Conservation (phyloP, 305 asterid genomes). For the Fraxinus floribunda region DNA sequence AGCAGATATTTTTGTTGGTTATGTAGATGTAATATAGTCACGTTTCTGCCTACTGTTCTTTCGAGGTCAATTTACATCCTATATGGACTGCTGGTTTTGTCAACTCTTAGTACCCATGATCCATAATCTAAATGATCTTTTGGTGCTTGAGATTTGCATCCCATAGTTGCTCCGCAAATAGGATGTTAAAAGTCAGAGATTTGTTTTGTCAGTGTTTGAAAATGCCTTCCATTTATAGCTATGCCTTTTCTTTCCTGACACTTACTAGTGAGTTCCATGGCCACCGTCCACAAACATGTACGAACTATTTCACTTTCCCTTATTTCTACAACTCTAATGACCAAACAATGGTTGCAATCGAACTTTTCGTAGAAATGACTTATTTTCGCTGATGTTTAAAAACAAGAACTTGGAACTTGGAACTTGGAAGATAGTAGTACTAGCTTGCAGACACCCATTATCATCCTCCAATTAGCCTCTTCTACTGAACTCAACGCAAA, state of each 20-base stretch:
- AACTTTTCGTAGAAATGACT: neutral
- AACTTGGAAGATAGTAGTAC: neutral
- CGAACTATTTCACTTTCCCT: neutral
- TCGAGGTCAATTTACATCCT: neutral
- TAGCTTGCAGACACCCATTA: neutral
- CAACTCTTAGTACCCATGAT: neutral
- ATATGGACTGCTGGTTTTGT: neutral
- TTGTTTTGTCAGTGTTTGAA: neutral
- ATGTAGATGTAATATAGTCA: neutral
- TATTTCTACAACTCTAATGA: neutral
- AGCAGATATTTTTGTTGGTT: constrained; percentile 14
- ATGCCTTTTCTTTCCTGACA: neutral
- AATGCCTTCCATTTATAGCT: neutral
- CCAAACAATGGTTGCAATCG: neutral
- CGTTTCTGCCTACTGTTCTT: neutral
- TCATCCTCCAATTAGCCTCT: neutral
- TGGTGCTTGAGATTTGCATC: neutral
- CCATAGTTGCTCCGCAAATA: neutral
- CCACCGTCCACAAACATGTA: neutral
- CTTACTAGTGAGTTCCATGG: neutral
- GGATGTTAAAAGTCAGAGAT: neutral
- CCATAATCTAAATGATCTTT: neutral
- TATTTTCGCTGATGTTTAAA: neutral
- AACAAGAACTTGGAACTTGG: neutral
- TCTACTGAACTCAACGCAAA: neutral